Base-by-base conservation (phyloP, 306 rosid genomes). In the Casuarina glauca region DNA sequence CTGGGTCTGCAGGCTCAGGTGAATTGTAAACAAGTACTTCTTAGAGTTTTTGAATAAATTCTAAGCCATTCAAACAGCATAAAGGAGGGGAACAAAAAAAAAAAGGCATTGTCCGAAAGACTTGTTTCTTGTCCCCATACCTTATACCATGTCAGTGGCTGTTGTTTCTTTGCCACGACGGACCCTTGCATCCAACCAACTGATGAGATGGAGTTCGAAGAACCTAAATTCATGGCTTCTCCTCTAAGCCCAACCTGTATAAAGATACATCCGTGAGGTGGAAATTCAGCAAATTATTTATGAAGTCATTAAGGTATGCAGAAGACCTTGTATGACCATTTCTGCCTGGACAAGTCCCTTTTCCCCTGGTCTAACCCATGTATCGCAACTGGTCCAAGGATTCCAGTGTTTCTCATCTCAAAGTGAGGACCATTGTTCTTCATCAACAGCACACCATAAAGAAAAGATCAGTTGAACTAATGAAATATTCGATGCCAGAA, bases 321-420 rank as follows among this genome's bases (percentile, higher is more conserved):
- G 35, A 53, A 54, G 63, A 94, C 98, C 98, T 94, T 88, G 93
- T 90, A 91, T 63, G 97, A 89, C 98, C 98, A 92, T 88, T 90
- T 88, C 83, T 92, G 95, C 78, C 48, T 5, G n/a, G 97, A 88
- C 70, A 94, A 77, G 80, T 94, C 98, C 74, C 85, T 69, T 60
- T 84, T 88, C 69, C 97, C 94, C 26, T 84, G 76, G 73, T 87
- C 86, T 55, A 94, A 89, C 77, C 96, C 97, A 4, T 78, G 81
- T 70, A 94, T 39, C 16, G 83, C 84, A 73, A 90, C 87, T 20
- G 97, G 98, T n/a, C 97, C 97, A 39, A 89, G 78, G 67, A 94
- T 89, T 26, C 98, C 98, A 3, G 81, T 85, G 44, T 82, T 86
- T 85, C 96, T 85, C 70, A 61, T 83, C 89, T 94, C 98, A 46